Conservation (phyloP, 768 basidiomycete species). For the Clitopilus hobsonii region DNA sequence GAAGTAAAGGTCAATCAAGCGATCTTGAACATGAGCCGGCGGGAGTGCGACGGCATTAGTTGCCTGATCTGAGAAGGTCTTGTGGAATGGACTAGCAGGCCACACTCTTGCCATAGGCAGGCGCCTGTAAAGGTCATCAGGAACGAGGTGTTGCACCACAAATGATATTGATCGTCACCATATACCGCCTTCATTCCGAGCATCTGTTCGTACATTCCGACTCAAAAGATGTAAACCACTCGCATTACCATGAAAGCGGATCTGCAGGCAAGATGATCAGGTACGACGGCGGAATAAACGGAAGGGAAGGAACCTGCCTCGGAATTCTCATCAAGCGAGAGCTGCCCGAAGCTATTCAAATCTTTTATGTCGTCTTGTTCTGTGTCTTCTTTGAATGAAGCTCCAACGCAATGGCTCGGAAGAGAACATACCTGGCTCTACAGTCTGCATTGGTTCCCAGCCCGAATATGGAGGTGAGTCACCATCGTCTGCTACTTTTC, state of each 20-base stretch:
- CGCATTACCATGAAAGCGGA: conserved; percentile 79
- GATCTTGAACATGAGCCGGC: conserved; percentile 56
- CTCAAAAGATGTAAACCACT: conserved; percentile 77
- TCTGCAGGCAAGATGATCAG: conserved; percentile 32
- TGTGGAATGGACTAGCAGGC: conserved; percentile 35
- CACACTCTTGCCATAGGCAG: conserved; percentile 74
- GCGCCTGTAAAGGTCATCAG: conserved; percentile 35
- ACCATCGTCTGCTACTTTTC: conserved; percentile 5
- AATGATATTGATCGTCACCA: conserved; percentile 35
- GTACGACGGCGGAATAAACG: background rate
- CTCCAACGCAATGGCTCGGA: background rate
- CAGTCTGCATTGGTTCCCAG: conserved; percentile 59
- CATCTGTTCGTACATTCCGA: conserved; percentile 59
- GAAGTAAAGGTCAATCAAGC: conserved; percentile 73
- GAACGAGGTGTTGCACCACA: conserved; percentile 13
- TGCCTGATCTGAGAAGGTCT: conserved; percentile 16
- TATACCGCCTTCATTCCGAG: conserved; percentile 63
- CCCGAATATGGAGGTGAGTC: conserved; percentile 25
- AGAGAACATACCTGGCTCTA: conserved; percentile 30
- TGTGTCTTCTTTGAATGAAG: conserved; percentile 30
- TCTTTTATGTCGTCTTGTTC: conserved; percentile 32
- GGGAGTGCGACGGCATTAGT: conserved; percentile 51
- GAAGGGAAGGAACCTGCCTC: conserved; percentile 39
- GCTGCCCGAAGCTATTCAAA: conserved; percentile 57
- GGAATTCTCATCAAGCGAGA: conserved; percentile 73